A percentile compares a stretch with the other conserved stretches of the same genome.
These are phyloP conservation scores for Pilasporangium apinafurcum DNA, from an alignment of 352 stramenopile genomes.

Conservation along the genomic window DNA sequence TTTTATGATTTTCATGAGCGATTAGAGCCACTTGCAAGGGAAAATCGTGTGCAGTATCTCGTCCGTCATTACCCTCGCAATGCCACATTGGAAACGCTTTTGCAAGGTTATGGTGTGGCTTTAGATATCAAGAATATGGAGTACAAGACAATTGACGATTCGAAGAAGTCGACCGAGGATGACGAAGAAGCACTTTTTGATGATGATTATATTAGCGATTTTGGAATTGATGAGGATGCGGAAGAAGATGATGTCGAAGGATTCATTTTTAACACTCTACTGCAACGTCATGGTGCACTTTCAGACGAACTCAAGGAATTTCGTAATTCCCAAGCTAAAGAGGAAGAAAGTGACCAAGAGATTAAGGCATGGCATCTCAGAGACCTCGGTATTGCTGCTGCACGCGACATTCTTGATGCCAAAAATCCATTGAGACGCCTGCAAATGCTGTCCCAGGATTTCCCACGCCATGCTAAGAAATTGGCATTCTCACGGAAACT, in stretches of 20 bases:
- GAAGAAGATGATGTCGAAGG: constrained; percentile 62
- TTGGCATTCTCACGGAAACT: constrained; percentile 60
- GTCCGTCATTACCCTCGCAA: constrained; percentile 72
- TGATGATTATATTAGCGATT: constrained; percentile 20
- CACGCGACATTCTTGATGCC: constrained; percentile 59
- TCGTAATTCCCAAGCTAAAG: constrained; percentile 38
- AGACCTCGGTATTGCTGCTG: constrained; percentile 81
- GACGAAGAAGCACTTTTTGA: constrained; percentile 15
- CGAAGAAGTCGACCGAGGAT: constrained; percentile 43
- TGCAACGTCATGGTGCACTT: constrained; percentile 34
- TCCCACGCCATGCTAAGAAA: constrained; percentile 79
- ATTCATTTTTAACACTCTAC: constrained; percentile 52
- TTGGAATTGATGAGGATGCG: constrained; percentile 22
- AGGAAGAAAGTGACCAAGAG: constrained; percentile 22
- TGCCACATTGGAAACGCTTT: constrained; percentile 56
- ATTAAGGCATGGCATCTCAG: constrained; percentile 87
- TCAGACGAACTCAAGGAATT: constrained; percentile 46
- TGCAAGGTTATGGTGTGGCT: constrained; percentile 90
- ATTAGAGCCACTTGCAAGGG: constrained; percentile 49
- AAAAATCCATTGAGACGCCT: constrained; percentile 77
- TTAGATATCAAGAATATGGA: constrained; percentile 97
- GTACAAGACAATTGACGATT: constrained; percentile 95
- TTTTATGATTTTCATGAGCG: constrained; percentile 71
- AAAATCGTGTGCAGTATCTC: constrained; percentile 72
- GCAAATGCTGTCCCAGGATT: constrained; percentile 84